A percentile compares a stretch with the other conserved stretches of the same genome.
These are phyloP conservation scores for Yamadazyma buinensis DNA, from an alignment of 1,139 yeast species.

Conservation along the genomic window DNA sequence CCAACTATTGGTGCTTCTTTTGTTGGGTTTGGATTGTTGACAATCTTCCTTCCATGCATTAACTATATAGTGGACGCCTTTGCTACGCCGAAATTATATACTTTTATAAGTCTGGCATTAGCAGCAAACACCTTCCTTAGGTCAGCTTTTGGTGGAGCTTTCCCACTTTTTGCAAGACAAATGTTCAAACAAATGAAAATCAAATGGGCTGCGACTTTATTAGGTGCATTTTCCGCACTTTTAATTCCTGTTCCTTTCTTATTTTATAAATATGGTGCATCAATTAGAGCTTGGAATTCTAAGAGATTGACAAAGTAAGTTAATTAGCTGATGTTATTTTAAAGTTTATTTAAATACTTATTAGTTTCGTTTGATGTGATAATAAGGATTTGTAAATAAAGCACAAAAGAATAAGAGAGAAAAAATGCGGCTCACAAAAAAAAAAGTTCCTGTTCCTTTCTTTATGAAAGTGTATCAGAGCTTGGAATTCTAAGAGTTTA, in stretches of 20 bases:
- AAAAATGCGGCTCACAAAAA: too few species aligned
- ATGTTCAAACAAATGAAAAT: constrained; percentile 75
- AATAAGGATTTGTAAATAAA: too few species aligned
- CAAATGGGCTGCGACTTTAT: constrained; percentile 78
- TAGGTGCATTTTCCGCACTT: constrained; percentile 63
- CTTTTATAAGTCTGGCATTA: constrained; percentile 87
- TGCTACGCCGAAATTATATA: constrained; percentile 58
- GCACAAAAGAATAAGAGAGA: too few species aligned
- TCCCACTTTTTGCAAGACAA: constrained; percentile 51
- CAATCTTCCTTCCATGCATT: constrained; percentile 73
- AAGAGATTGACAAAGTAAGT: background rate
- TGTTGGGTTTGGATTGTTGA: constrained; percentile 70
- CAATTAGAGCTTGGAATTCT: constrained; percentile 37
- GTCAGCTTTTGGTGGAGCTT: constrained; percentile 53
- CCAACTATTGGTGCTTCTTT: constrained; percentile 73
- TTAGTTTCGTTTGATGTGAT: too few species aligned
- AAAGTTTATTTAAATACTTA: too few species aligned
- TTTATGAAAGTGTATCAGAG: too few species aligned
- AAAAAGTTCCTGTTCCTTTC: too few species aligned
- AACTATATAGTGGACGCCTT: constrained; percentile 82
- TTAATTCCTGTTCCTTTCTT: constrained; percentile 75
- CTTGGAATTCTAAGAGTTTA: too few species aligned
- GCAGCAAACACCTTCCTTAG: constrained; percentile 83
- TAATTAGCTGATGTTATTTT: too few species aligned
- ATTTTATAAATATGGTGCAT: constrained; percentile 62